Base-by-base conservation (phyloP, 805 yeast genomes). In the Hanseniaspora jakobsenii region DNA sequence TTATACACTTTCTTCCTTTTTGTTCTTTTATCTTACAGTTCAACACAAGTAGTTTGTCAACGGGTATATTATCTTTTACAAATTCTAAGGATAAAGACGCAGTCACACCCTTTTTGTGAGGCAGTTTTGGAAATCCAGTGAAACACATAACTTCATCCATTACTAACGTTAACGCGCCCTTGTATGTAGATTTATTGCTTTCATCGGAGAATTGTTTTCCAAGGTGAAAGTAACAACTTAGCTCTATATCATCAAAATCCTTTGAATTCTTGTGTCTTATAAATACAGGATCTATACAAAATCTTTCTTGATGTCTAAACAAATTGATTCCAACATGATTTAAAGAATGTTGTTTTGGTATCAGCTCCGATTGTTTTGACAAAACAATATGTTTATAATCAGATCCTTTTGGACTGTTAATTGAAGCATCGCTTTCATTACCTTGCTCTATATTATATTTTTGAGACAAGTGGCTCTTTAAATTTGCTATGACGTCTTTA, bases 81-180 rank as follows among this genome's bases (percentile, higher is more conserved):
- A 84, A 89, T 42, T 80, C 67, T 7, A 89, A 66, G 2, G 71
- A 62, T 34, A 89, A 65, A 40, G 69, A 71, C 0, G 95, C 98
- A 0, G 98, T 89, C 19, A 91, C 95, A 12, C 97, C 98, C 40
- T 80, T 69, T 46, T 76, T 72, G 47, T 77, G 75, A 1, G 97
- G 97, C 10, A 89, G 65, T 22, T 71, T 64, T 3, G 84, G 76
- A 57, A 86, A 89, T 13, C 95, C 97, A 55, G 94, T 81, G 35
- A 76, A 69, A 54, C 95, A 84, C 23, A 89, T 63, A 0, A 81
- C 79, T 57, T 87, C 96, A 61, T 89, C 97, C 43, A 89, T 51
- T 12, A 89, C 59, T 2, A 94, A 77, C 2, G 93, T 71, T 4
- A 83, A 61, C 3, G 87, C 67, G 3, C 96, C 95, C 53, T 81